A percentile compares a stretch with the other conserved stretches of the same genome.
Conservation (phyloP, 495 filamentous ascomycete species). For the Penicillium antarcticum region DNA sequence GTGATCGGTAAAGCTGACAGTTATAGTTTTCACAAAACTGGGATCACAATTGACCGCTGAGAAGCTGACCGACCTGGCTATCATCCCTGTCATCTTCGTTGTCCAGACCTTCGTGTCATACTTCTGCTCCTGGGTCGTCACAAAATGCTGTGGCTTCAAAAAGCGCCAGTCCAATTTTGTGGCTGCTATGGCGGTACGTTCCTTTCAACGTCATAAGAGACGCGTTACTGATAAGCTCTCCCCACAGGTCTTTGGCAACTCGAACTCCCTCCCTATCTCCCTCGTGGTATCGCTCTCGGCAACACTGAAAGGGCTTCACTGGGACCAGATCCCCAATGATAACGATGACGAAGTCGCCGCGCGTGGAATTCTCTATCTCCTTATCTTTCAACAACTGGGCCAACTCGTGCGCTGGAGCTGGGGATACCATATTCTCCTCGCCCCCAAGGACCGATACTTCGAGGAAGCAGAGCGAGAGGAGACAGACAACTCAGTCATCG, state of each 20-base stretch:
- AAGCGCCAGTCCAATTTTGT: constrained; percentile 89
- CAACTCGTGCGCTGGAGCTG: constrained; percentile 96
- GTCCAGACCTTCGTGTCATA: constrained; percentile 85
- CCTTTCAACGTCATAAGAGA: neutral
- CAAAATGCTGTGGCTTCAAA: constrained; percentile 72
- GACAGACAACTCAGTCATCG: constrained; percentile 43
- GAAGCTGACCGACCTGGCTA: constrained; percentile 82
- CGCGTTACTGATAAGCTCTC: constrained; percentile 9
- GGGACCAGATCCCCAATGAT: constrained; percentile 84
- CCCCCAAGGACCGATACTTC: constrained; percentile 60
- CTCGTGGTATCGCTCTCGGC: constrained; percentile 90
- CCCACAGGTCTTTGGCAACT: constrained; percentile 84
- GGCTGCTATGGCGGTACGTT: constrained; percentile 83
- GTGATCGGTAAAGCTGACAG: neutral
- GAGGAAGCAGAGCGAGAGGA: constrained; percentile 61
- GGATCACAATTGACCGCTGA: constrained; percentile 91
- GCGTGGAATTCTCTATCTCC: constrained; percentile 87
- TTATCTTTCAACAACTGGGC: constrained; percentile 97
- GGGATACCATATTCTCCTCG: constrained; percentile 91
- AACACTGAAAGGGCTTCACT: constrained; percentile 87
- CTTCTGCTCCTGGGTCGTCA: constrained; percentile 62
- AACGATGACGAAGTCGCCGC: constrained; percentile 95
- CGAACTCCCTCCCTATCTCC: constrained; percentile 95
- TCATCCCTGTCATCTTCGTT: constrained; percentile 91
- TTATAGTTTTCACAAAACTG: constrained; percentile 91